Percentiles rank a stretch among this genome's conserved stretches.
phyloP scores from a whole-genome alignment of 768 basidiomycete genomes.

The Tremella fuciformis region DNA sequence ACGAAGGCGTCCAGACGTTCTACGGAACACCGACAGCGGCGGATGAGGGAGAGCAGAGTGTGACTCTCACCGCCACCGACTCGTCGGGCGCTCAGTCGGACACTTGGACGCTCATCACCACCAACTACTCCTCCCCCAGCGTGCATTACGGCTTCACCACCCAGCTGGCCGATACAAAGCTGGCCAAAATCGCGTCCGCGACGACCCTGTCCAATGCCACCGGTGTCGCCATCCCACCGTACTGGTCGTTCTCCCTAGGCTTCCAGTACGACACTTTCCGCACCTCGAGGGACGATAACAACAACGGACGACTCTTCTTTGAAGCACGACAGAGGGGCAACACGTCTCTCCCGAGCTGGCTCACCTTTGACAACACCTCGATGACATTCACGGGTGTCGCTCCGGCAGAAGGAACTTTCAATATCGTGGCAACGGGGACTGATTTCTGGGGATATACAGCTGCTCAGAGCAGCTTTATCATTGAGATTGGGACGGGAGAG shows the following conservation, averaged over 20 bases:
- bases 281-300: constrained; percentile 51
- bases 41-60: constrained; percentile 64
- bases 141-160: constrained; percentile 62
- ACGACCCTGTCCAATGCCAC: constrained; percentile 42
- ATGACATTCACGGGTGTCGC: constrained; percentile 78
- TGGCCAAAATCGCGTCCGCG: constrained; percentile 52
- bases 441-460: constrained; percentile 76
- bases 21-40: constrained; percentile 63
- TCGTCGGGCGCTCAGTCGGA: constrained; percentile 52
- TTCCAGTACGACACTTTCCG: constrained; percentile 67
- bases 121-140: constrained; percentile 60
- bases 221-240: constrained; percentile 69
- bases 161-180: constrained; percentile 67
- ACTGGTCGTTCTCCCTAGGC: constrained; percentile 90
- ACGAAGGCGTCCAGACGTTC: constrained; percentile 62
- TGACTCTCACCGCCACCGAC: constrained; percentile 63
- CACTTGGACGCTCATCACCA: constrained; percentile 42
- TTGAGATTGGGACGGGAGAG: constrained; percentile 50
- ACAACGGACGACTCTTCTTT: constrained; percentile 59
- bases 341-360: constrained; percentile 70
- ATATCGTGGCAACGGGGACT: constrained; percentile 65
- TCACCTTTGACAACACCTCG: constrained; percentile 66
- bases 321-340: constrained; percentile 65
- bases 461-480: constrained; percentile 62
- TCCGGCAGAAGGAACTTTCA: constrained; percentile 56